Evolutionary conservation across 2,329 filamentous ascomycete species (phyloP).

Genomic region (Xylaria polymorpha): DNA sequence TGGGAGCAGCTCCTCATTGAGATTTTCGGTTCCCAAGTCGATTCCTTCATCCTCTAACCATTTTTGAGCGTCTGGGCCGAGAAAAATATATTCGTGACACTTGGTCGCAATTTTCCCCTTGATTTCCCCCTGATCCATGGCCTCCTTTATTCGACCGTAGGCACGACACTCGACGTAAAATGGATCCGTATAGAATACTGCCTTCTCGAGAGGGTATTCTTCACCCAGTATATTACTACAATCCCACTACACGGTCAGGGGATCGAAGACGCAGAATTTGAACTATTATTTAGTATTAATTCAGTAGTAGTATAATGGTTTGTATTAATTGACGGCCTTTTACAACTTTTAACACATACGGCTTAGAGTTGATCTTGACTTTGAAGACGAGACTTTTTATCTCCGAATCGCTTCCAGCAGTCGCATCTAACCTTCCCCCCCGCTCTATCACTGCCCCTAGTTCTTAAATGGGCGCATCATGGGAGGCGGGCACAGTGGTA

Average conservation of each 20-base stretch:
- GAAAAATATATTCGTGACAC: slow-evolving; percentile 20
- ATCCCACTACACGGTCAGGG: not conserved
- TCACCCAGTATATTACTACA: not conserved
- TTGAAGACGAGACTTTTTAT: slow-evolving; percentile 19
- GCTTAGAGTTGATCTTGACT: slow-evolving; percentile 19
- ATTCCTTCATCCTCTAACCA: slow-evolving; percentile 15
- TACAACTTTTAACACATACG: slow-evolving; percentile 26
- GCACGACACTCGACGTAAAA: slow-evolving; percentile 27
- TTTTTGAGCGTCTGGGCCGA: slow-evolving; percentile 1
- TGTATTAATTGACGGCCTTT: not conserved
- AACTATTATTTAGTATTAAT: slow-evolving; percentile 13
- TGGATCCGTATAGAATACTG: slow-evolving; percentile 17
- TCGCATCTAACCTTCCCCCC: too few relatives aligned
- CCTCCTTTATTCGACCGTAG: slow-evolving; percentile 23
- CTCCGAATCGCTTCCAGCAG: not conserved
- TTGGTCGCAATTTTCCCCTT: slow-evolving; percentile 16
- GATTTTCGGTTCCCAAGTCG: slow-evolving; percentile 12
- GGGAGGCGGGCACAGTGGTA: too few relatives aligned
- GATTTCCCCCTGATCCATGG: slow-evolving; percentile 10
- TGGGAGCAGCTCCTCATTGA: slow-evolving; percentile 8
- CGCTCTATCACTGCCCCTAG: too few relatives aligned
- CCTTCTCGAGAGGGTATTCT: slow-evolving; percentile 13
- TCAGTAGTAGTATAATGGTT: not conserved
- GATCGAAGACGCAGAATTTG: slow-evolving; percentile 19
- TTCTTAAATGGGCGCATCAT: too few relatives aligned